A percentile compares a stretch with the other conserved stretches of the same genome.
Conservation (phyloP, 192 early-diverging fungal genomes). For the Lunasporangiospora selenospora region DNA sequence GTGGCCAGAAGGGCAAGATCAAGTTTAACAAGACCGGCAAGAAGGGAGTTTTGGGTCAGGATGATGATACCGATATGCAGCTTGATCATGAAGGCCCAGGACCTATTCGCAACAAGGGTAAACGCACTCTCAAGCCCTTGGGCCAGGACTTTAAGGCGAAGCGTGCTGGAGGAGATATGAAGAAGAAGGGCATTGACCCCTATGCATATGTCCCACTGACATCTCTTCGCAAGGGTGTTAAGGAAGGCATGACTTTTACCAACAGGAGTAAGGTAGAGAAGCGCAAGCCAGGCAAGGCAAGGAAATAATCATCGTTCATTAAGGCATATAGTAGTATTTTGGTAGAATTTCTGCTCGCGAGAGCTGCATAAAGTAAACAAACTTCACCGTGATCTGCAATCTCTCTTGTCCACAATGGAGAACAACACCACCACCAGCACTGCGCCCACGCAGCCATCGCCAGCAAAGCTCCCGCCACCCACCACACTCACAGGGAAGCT, state of each 20-base stretch:
- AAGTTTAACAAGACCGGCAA: conserved; percentile 88
- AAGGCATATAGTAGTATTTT: too few relatives aligned
- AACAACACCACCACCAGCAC: too few relatives aligned
- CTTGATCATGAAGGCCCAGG: conserved; percentile 23
- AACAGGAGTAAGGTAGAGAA: conserved; percentile 46
- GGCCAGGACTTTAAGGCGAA: conserved; percentile 86
- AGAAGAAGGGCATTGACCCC: conserved; percentile 88
- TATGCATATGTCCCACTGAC: conserved; percentile 95
- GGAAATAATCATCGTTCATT: too few relatives aligned
- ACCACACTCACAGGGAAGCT: conserved; percentile 36
- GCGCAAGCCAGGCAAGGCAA: conserved; percentile 40
- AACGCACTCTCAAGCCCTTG: conserved; percentile 53
- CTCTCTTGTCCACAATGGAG: too few relatives aligned
- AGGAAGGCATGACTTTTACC: conserved; percentile 36
- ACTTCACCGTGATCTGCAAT: too few relatives aligned
- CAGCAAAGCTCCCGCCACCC: too few relatives aligned
- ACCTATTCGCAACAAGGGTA: conserved; percentile 44
- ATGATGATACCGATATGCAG: conserved; percentile 65
- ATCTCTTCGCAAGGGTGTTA: conserved; percentile 36
- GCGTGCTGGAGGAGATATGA: conserved; percentile 93
- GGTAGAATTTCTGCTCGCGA: too few relatives aligned
- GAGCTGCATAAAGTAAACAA: too few relatives aligned
- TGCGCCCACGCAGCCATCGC: too few relatives aligned
- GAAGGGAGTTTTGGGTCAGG: conserved; percentile 64
- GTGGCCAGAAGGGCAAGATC: conserved; percentile 82